Percentiles rank a stretch among this genome's conserved stretches.
phyloP scores from a whole-genome alignment of 768 basidiomycete genomes.

The Scleroderma citrinum region DNA sequence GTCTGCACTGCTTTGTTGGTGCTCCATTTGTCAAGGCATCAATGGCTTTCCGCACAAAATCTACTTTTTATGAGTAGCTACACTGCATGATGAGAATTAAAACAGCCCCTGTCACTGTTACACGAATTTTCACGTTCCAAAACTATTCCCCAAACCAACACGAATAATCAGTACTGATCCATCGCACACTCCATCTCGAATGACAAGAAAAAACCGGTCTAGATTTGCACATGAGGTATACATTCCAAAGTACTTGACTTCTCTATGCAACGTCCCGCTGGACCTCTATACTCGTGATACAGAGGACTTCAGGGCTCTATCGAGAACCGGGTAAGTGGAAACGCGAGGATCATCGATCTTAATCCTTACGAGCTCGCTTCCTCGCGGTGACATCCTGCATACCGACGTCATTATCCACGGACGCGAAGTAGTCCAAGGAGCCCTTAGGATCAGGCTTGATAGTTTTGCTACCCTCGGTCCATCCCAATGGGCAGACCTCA shows the following conservation, averaged over 20 bases:
- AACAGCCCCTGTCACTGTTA: no score
- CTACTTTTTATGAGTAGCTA: no score
- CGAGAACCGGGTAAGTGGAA: neutral
- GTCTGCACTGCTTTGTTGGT: no score
- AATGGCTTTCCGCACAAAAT: no score
- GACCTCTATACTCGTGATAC: neutral
- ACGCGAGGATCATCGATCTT: conserved; percentile 8
- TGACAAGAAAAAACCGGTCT: neutral
- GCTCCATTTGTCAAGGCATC: no score
- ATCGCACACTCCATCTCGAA: neutral
- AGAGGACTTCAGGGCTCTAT: neutral
- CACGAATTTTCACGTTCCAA: no score
- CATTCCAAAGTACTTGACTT: neutral
- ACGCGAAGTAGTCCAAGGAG: conserved; percentile 68
- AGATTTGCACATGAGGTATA: conserved; percentile 1
- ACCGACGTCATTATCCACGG: conserved; percentile 20
- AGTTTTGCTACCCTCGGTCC: conserved; percentile 76
- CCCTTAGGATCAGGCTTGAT: conserved; percentile 75
- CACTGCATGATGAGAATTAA: no score
- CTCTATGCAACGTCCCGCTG: neutral
- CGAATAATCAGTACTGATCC: no score
- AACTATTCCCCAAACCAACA: no score
- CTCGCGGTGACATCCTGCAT: conserved; percentile 40
- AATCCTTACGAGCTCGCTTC: conserved; percentile 56
- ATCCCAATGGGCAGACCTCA: conserved; percentile 90